Base-by-base conservation (phyloP, 1,139 yeast genomes). In the Meyerozyma guilliermondii region DNA sequence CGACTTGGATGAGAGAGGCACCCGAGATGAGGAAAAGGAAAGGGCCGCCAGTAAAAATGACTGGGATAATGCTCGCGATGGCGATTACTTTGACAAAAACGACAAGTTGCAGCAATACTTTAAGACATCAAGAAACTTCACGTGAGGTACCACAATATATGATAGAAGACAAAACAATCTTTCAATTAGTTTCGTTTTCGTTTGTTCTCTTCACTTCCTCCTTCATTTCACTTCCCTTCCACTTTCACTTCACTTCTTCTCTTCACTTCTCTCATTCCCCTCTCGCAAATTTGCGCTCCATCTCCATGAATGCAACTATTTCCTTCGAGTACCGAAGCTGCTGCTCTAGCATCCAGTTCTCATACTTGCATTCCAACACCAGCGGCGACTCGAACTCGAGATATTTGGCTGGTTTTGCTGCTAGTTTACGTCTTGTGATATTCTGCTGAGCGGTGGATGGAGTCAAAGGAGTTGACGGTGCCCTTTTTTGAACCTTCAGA, bases 1-100 rank as follows among this genome's bases (percentile, higher is more conserved):
- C 2, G 91, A 83, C 54, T 68, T 80, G 47, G 55, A 52, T 16
- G 66, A 64, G 41, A 63, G 87, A 39, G 87, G 87, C 2, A 53
- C 66, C 41, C 66, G 85, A 47, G 79, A 74, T 7, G 78, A 76
- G 7, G 75, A 81, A 44, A 70, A 69, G 43, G 60, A 60, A 17
- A 74, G 69, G 42, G 62, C 66, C 63, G 65, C 59, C 24, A 62
- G 68, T 37, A 63, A 78, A 50, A 68, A 73, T 40, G 80, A 76
- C 41, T 66, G 80, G 63, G 58, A 67, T 38, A 67, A 68, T 45
- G 52, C 63, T 16, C 48, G 72, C 31, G 76, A 68, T 39, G 66
- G 68, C 1, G 62, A 61, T 39, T 78, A 66, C 51, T 78, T 72
- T 48, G 81, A 76, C 49, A 69, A 65, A 39, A 68, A 65, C 34